Conservation (phyloP, 495 filamentous ascomycete species). For the Podospora pseudocomata region DNA sequence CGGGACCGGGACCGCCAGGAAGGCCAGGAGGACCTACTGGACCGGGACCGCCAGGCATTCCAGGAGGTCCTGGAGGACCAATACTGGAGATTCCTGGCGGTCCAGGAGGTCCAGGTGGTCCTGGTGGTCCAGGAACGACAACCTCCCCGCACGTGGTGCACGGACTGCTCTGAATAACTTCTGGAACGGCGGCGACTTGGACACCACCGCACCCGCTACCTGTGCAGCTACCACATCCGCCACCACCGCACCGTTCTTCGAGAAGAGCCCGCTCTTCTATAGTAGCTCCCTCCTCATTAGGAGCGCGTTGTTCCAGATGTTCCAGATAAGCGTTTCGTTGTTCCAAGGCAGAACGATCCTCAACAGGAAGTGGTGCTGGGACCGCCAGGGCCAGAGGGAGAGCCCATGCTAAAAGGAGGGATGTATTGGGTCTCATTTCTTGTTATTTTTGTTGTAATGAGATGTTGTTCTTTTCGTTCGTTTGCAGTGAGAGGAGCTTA, state of each 20-base stretch:
- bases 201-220: neutral
- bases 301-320: neutral
- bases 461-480: neutral
- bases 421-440: neutral
- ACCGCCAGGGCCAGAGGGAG: neutral
- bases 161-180: neutral
- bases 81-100: neutral
- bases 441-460: neutral
- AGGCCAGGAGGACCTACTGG: neutral
- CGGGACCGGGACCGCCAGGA: neutral
- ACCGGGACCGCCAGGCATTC: neutral
- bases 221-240: neutral
- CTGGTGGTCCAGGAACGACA: slow-evolving; percentile 1
- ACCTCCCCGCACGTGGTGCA: neutral
- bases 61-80: neutral
- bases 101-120: neutral
- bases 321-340: neutral
- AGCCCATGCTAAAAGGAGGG: neutral
- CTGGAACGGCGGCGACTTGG: neutral
- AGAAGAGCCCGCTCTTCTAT: neutral
- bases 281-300: neutral
- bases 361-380: neutral
- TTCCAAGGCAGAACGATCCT: neutral
- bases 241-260: neutral
- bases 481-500: neutral